Evolutionary conservation across 2,329 filamentous ascomycete species (phyloP), one percentile per base, ranked within the genome.

Genomic region (Bipolaris oryzae): DNA sequence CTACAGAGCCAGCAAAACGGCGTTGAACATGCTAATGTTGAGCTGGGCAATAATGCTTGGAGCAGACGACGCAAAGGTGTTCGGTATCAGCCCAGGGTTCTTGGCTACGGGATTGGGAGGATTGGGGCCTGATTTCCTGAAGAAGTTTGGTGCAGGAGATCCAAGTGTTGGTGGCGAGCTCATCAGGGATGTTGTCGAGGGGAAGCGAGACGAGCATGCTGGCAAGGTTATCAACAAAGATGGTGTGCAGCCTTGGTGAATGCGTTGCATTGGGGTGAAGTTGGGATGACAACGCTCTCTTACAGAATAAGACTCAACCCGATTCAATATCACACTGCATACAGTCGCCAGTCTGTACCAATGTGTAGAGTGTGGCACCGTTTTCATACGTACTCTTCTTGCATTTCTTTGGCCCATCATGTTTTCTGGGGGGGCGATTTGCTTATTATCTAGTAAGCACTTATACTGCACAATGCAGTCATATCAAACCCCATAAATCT

Each of bases 11-110:
- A 73, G 72, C 28, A 83, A 83, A 68, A 73, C 76, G 4, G 81
- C 76, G 1, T 49, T 83, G 61, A 83, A 81, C 37, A 84, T 83
- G 73, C 34, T 82, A 61, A 80, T 81, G 76, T 60, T 82, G 44
- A 76, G 81, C 13, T 85, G 82, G 81, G 58, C 70, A 33, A 71
- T 74, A 28, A 62, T 72, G 67, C 62, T 82, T 33, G 73, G 81
- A 15, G 83, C 78, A 74, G 68, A 77, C 50, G 73, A 76, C 2
- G 73, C 75, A 25, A 84, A 83, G 60, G 78, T 83, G 0, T 84
- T 78, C 60, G 70, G 63, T 0, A 74, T 82, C 2, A 76, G 74
- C 55, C 81, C 81, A 0, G 81, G 81, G 0, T 76, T 82, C 50
- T 66, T 82, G 55, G 80, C 79, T 1, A 83, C 80, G 1, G 74